Base-by-base conservation (phyloP, 352 stramenopile genomes). In the Blastocystis sp. region DNA sequence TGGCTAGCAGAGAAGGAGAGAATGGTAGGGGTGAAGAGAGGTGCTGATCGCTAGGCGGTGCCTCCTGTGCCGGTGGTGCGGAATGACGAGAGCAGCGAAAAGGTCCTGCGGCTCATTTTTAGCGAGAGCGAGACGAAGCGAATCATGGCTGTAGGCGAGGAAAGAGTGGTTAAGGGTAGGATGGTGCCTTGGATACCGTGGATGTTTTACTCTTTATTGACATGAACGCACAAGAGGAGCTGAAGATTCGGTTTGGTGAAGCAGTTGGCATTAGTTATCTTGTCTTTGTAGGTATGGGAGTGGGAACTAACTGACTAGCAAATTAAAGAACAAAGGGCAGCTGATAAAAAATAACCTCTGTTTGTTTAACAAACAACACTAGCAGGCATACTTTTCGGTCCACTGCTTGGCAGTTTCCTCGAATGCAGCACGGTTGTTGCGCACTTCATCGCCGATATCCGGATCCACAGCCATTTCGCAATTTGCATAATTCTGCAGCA, bases 371-470 rank as follows among this genome's bases (percentile, higher is more conserved):
- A 39, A 66, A n/a, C 45, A 18, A 78, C 13, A 78, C 30, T 4
- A 85, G 47, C 73, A 85, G 34, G 73, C 73, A 47, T 85, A 85
- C 41, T 89, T 78, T 34, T 89, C 78, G 16, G 78, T 89, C 78
- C 78, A 89, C 66, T 89, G 26, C 18, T 73, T 69, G 53, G 78
- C 78, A 13, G 78, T 89, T n/a, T 26, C 62, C 41, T 66, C 56
- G 30, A 89, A 89, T 26, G 39, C 45, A 11, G 43, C 18, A 43
- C 43, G 66, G 66, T 76, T 79, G 43, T 89, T 79, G 63, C 56
- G 63, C 9, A 89, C 66, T 30, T 89, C 63, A 47, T 79, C 43
- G 39, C 63, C 66, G 47, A 89, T 89, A 43, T 89, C 78, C 34
- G 63, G 63, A 76, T 89, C 78, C 55, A 89, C 34, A 16, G 66